A percentile compares a stretch with the other conserved stretches of the same genome.
These are phyloP conservation scores for Pseudevernia furfuracea DNA, from an alignment of 495 filamentous ascomycete species.

Conservation along the genomic window DNA sequence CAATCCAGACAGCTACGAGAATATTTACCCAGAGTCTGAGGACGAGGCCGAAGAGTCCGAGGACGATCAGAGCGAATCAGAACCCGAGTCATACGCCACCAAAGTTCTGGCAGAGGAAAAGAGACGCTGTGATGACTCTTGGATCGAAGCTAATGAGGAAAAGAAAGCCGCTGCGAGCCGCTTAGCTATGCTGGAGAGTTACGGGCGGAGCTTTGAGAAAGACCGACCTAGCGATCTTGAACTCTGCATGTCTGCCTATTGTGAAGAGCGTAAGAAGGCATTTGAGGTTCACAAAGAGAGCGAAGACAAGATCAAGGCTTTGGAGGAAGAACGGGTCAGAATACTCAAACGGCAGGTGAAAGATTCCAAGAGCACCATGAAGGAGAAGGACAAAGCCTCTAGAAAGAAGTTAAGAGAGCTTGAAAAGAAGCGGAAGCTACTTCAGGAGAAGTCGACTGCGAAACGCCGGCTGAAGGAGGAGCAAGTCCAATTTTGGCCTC, in stretches of 20 bases:
- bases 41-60: slow-evolving; percentile 32
- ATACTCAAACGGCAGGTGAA: slow-evolving; percentile 26
- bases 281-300: slow-evolving; percentile 37
- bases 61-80: slow-evolving; percentile 32
- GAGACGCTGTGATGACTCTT: slow-evolving; percentile 22
- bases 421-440: slow-evolving; percentile 32
- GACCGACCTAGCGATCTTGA: slow-evolving; percentile 30
- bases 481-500: slow-evolving; percentile 49
- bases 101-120: slow-evolving; percentile 26
- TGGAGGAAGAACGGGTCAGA: slow-evolving; percentile 34
- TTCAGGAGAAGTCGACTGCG: slow-evolving; percentile 40
- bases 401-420: slow-evolving; percentile 33
- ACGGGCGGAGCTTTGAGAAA: slow-evolving; percentile 34
- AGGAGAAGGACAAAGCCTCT: slow-evolving; percentile 35
- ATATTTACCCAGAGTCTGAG: slow-evolving; percentile 46
- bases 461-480: slow-evolving; percentile 46
- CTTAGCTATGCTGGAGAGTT: slow-evolving; percentile 39
- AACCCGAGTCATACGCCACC: slow-evolving; percentile 25
- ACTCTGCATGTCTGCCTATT: slow-evolving; percentile 37
- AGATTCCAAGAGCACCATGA: slow-evolving; percentile 27
- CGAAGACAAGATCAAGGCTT: slow-evolving; percentile 27
- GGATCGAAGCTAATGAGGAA: slow-evolving; percentile 29
- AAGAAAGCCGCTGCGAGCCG: slow-evolving; percentile 36
- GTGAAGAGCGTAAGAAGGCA: slow-evolving; percentile 41
- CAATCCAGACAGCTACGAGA: slow-evolving; percentile 50